Evolutionary conservation across 2,329 filamentous ascomycete genomes (phyloP), one percentile per base, ranked within the genome.

Genomic region (Neofusicoccum ribis): DNA sequence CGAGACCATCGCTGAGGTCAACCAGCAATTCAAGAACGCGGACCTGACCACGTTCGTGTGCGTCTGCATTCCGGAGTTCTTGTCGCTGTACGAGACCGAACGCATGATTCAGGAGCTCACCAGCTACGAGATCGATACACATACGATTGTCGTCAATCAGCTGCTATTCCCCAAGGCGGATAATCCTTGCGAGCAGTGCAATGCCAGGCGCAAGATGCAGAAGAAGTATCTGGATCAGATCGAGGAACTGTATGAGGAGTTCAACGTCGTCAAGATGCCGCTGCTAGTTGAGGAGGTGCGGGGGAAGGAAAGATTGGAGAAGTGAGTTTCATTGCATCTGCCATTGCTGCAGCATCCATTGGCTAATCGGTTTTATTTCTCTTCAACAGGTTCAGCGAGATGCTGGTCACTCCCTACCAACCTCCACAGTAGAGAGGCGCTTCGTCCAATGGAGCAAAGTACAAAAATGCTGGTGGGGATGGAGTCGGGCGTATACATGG

Each of bases 191-290:
- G 93, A 97, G 68, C 95, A 99, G 83, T 99, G 95, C 81, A 96
- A 93, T 76, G 91, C 95, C 51, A 85, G 95, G 69, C 85, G 93
- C 74, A 96, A 96, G 84, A 99, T 99, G 95, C 95, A 99, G 84
- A 95, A 93, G 84, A 99, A 99, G 83, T 99, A 99, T 77, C 85
- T 99, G 49, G 93, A 98, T 76, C 94, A 99, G 84, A 98, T 98
- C 73, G 93, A 96, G 80, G 95, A 99, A 82, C 82, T 99, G 66
- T 99, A 99, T 77, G 93, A 97, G 75, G 95, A 99, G 79, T 99
- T 99, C 83, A 97, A 99, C 76, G 93, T 99, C 44, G 94, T 99
- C 71, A 94, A 94, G 84, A 98, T 99, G 93, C 95, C 95, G 43
- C 80, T 99, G 73, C 81, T 99, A 66, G 92, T 96, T 1, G 94